Evolutionary conservation across 1,139 yeast species (phyloP), one percentile per base, ranked within the genome.

Genomic region (Entelexis paramagnoliae): DNA sequence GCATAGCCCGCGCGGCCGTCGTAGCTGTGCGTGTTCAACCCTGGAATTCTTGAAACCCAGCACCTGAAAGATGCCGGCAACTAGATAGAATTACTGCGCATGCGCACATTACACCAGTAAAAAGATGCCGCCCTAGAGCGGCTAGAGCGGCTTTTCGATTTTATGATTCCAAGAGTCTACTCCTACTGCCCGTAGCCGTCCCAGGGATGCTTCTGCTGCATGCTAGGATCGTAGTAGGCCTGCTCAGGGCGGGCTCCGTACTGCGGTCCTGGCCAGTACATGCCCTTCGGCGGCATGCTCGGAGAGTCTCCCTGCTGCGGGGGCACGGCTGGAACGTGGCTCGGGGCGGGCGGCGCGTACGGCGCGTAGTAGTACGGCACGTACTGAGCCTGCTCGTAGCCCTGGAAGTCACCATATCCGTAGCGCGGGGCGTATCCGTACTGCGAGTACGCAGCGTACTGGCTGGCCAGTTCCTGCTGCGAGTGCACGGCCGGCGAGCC

Each of bases 161-260:
- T 34, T 33, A 6, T 22, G 24, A 16, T 17, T 22, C 24, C 45
- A 29, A 41, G 35, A 13, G 26, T 24, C 38, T 44, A 50, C 41
- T 53, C 17, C 38, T 44, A 50, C 41, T 53, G 54, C 40, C 46
- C 43, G 46, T 45, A 51, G 17, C 50, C 54, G 13, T 46, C 46
- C 55, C 55, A 52, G 39, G 33, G 51, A 26, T 38, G 39, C 43
- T 50, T 45, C 34, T 50, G 51, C 50, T 50, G 53, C 38, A 35
- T 26, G 26, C 42, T 42, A 38, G 49, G 48, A 19, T 52, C 55
- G 46, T 50, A 50, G 51, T 50, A 52, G 30, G 46, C 45, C 44
- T 50, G 52, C 38, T 50, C 35, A 16, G 48, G 48, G 30, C 33
- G 52, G 16, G 30, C 41, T 14, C 41, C 41, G 32, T 33, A 33